Evolutionary conservation across 441 rosid genomes (phyloP), one percentile per base, ranked within the genome.

Genomic region (Erysimum cheiri): DNA sequence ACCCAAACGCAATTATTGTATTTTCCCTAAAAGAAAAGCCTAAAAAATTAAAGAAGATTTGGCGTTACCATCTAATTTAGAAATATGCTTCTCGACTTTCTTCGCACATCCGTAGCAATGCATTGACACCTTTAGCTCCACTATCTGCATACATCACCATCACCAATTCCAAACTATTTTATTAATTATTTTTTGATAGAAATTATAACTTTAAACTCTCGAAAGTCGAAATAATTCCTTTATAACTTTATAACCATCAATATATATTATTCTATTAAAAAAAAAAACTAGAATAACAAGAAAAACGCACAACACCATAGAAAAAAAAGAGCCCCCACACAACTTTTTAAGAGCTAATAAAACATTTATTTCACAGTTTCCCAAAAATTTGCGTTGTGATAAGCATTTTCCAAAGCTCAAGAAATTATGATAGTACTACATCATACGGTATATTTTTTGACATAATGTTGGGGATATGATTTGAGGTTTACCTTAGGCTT

Each of bases 91-190:
- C 87, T 89, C 87, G 15, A 93, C 97, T 81, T 84, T 89, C 74
- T 81, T 91, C 6, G 97, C 97, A 71, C 98, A 93, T 13, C 97
- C 98, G 63, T 82, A 64, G 79, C 98, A 93, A 75, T 93, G 96
- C 89, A 91, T 89, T 33, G 98, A 88, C 71, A 91, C 98, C 80
- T 85, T 84, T 33, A 91, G 77, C 77, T 87, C 93, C 83, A 91
- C 96, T 82, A 81, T 83, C 97, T 93, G 36, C 73, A 67, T 24
- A 53, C 69, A 74, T 33, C 26, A 39, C 19, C 74, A 75, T 41
- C 36, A 22, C 57, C 47, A 69, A n/a, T 26, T 29, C 55, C 24
- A 17, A 14, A 48, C 49, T 33, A 33, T 61, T 74, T 53, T 0
- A 6, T 35, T 15, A 22, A 19, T 6, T 9, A 8, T 56, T 63